Evolutionary conservation across 345 rosid genomes (phyloP), one percentile per base, ranked within the genome.

Genomic region (Tarenaya hassleriana): DNA sequence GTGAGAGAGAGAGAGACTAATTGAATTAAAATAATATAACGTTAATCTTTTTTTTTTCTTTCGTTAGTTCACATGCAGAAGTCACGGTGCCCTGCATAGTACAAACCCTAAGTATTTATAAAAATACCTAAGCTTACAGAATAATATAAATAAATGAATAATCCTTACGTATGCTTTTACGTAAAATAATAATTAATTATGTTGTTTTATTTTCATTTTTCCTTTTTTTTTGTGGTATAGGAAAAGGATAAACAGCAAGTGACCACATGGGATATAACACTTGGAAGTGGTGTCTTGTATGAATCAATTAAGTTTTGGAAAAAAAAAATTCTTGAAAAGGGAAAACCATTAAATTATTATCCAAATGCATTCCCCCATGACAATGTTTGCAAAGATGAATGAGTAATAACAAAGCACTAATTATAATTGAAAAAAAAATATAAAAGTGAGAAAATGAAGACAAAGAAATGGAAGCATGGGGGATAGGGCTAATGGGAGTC

Each of bases 351-450:
- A n/a, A n/a, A n/a, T n/a, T 19, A 52, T 45, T 4, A 39, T 58
- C 59, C 60, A 65, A 58, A 39, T 65, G 55, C 69, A 58, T 58
- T 58, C 64, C 69, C 64, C 70, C 64, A 43, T 58, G 49, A 37
- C 70, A 16, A 31, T 43, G 60, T 45, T 52, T 52, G 44, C 51
- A 60, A 52, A 45, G 42, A 64, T 37, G 29, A 50, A 35, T 16
- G 31, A 35, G 29, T 45, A 51, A 51, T 51, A 32, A 38, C 37
- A 27, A 48, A 33, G 12, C 47, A 53, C 8, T 47, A 8, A 11
- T 47, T 12, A n/a, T 39, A 15, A 16, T 52, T 34, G 5, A 0
- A 1, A 21, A 38, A 51, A 41, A 29, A 10, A 60, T 42, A 47
- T 29, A 38, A 8, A 38, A 33, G 20, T 7, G 7, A 21, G 29